Percentiles rank a stretch among this genome's conserved stretches.
phyloP scores from a whole-genome alignment of 352 stramenopile species.

The Phytophthora pistaciae region DNA sequence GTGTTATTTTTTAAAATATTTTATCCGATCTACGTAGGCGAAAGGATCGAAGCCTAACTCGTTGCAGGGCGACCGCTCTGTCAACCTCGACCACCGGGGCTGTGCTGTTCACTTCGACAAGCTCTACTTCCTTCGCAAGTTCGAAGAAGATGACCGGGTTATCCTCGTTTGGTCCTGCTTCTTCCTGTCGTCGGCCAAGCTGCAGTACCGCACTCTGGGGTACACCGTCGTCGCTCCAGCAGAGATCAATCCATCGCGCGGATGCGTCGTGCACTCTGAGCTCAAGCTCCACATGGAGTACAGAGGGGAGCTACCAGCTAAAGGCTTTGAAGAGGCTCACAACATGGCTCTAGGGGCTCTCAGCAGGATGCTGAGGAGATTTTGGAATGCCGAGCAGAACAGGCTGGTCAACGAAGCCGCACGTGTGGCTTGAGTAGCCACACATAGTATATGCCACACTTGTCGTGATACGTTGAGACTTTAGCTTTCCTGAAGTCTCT shows the following conservation, averaged over 20 bases:
- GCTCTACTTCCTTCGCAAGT: conserved; percentile 20
- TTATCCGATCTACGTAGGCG: background rate
- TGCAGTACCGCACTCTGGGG: conserved; percentile 10
- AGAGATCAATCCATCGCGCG: background rate
- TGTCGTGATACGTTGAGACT: no score
- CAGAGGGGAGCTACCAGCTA: background rate
- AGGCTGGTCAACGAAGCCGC: background rate
- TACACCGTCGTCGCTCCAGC: conserved; percentile 14
- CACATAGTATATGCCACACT: no score
- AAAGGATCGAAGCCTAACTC: background rate
- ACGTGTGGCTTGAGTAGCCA: background rate
- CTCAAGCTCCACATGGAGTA: conserved; percentile 19
- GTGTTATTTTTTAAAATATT: background rate
- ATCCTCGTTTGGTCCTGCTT: conserved; percentile 18
- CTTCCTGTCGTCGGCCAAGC: conserved; percentile 14
- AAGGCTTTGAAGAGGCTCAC: background rate
- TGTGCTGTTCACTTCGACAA: conserved; percentile 11
- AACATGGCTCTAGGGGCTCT: conserved; percentile 3
- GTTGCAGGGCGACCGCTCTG: background rate
- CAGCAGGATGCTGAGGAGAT: background rate
- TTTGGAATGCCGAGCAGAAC: conserved; percentile 2
- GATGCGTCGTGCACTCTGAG: conserved; percentile 10
- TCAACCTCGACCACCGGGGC: background rate
- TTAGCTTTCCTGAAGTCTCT: no score
- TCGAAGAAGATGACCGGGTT: conserved; percentile 13